These are phyloP conservation scores for Leishmania mexicana DNA, from an alignment of 208 protist species.

Conservation along the genomic window DNA sequence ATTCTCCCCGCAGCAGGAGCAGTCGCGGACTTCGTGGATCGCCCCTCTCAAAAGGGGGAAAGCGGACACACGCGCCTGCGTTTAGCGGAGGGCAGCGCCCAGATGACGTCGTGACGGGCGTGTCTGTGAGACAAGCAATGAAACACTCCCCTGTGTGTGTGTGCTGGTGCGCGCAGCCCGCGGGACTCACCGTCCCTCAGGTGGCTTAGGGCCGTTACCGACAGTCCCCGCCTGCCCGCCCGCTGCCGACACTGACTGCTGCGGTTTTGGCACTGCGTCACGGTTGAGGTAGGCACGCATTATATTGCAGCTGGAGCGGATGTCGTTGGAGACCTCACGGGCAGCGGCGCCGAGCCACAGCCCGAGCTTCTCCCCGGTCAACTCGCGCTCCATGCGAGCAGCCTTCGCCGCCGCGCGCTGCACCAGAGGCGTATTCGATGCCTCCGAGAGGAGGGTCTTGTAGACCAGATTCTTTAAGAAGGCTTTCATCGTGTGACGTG, in stretches of 20 bases:
- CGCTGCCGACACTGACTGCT: not conserved
- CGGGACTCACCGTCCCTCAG: not conserved
- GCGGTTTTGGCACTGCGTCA: not conserved
- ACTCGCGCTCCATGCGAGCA: constrained; percentile 39
- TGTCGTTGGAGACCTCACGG: constrained; percentile 56
- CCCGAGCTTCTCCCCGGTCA: constrained; percentile 41
- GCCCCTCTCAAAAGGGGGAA: not conserved
- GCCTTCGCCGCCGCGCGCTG: constrained; percentile 52
- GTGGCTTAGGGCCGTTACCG: not conserved
- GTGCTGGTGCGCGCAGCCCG: not conserved
- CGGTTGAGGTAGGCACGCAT: constrained; percentile 9
- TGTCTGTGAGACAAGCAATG: not conserved
- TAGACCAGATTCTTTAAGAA: constrained; percentile 10
- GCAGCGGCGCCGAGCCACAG: constrained; percentile 60
- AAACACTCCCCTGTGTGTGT: not conserved
- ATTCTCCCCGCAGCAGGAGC: not conserved
- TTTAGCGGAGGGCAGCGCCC: not conserved
- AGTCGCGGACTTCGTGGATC: not conserved
- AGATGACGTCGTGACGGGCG: not conserved
- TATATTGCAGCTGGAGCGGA: constrained; percentile 22
- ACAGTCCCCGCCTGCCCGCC: not conserved
- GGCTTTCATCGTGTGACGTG: constrained; percentile 8
- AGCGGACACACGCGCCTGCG: not conserved
- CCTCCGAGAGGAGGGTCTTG: constrained; percentile 32
- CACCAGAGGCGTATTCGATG: constrained; percentile 40